Evolutionary conservation across 2,329 filamentous ascomycete genomes (phyloP), one percentile per base, ranked within the genome.

Genomic region (Aspergillus latus): DNA sequence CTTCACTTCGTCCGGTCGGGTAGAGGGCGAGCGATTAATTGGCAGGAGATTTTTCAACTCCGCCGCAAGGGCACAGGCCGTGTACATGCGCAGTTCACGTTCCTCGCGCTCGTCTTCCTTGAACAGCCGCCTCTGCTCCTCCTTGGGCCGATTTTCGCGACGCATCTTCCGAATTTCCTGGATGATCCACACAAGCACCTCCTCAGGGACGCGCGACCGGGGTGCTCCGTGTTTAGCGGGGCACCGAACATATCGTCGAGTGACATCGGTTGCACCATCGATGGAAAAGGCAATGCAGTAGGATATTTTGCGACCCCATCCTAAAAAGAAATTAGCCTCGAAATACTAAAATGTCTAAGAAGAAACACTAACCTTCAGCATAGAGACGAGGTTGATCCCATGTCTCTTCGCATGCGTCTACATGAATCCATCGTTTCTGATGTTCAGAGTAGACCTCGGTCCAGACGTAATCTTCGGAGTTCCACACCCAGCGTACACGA

Each of bases 261-360:
- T 88, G 60, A 88, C 85, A 68, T 88, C 85, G 66, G 82, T 84
- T 58, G 83, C 84, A 54, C 85, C 94, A 59, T 99, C 94, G 56
- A 90, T 92, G 10, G 92, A 96, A 72, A 99, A 99, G 50, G 93
- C 94, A 59, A 99, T 87, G 78, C 92, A 97, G 76, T 99, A 99
- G 0, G 91, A 92, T 80, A 97, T 90, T 78, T 94, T 95, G 80
- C 94, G 94, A 64, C 88, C 87, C 94, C 94, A 99, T 58, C 92
- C 84, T 86, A 61, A 8, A 40, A 54, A 51, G 21, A 11, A 16
- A n/a, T 64, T 56, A 48, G 52, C 47, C 48, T n/a, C 10, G 54
- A 55, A 60, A 64, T 47, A 21, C 21, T 21, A 21, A 21, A 21
- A 21, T 21, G 21, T 21, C 21, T 21, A 21, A 21, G 21, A 21